Evolutionary conservation across 345 rosid species (phyloP).

Genomic region (Nephelium lappaceum): DNA sequence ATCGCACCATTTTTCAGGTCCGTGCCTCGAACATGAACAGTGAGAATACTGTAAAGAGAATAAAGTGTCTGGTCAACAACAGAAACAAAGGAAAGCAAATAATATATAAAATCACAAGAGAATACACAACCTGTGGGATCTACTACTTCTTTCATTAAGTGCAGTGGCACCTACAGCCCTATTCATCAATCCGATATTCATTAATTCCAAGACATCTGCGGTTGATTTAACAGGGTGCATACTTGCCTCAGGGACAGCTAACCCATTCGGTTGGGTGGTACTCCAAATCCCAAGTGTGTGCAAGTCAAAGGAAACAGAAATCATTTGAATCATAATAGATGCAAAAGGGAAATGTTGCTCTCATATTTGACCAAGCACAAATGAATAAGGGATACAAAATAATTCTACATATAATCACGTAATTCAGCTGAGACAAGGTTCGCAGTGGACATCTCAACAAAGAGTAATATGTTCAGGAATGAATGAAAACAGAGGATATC

Average conservation of each 20-base stretch:
- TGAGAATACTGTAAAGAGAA: conserved; percentile 73
- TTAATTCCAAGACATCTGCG: conserved; percentile 79
- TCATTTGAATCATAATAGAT: conserved; percentile 7
- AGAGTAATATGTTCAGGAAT: conserved; percentile 5
- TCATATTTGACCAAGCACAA: not conserved
- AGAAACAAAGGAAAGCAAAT: conserved; percentile 1
- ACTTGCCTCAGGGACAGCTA: conserved; percentile 98
- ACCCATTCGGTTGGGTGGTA: conserved; percentile 90
- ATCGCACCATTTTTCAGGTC: conserved; percentile 70
- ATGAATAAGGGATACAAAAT: conserved; percentile 5
- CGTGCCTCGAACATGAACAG: conserved; percentile 85
- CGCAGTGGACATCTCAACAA: conserved; percentile 10
- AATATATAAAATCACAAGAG: conserved; percentile 12
- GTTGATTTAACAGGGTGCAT: conserved; percentile 84
- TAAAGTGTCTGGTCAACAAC: conserved; percentile 1
- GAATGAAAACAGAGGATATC: conserved; percentile 70
- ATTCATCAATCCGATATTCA: conserved; percentile 80
- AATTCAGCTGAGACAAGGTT: not conserved
- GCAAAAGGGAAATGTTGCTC: not conserved
- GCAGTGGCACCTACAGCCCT: conserved; percentile 94
- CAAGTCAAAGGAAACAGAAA: conserved; percentile 59
- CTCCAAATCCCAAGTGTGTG: conserved; percentile 99
- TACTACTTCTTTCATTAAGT: conserved; percentile 93
- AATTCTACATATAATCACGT: not conserved
- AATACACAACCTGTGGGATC: conserved; percentile 87